A percentile compares a stretch with the other conserved stretches of the same genome.
These are phyloP conservation scores for Elaeis oleifera DNA, from an alignment of 202 grass and related monocot genomes.

Conservation along the genomic window DNA sequence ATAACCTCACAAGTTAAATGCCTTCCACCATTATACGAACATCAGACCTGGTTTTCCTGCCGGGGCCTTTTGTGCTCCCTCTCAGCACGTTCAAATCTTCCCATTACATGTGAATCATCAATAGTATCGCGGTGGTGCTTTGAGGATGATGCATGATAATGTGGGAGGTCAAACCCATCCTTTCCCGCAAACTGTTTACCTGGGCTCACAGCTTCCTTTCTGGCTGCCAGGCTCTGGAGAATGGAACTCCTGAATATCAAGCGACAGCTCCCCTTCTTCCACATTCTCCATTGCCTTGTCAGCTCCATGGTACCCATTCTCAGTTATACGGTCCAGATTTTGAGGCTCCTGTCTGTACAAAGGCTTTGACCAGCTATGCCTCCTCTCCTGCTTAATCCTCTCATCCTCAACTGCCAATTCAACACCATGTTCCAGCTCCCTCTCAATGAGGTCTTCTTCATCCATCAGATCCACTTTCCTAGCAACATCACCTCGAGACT, in stretches of 20 bases:
- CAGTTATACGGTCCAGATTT: conserved; percentile 9
- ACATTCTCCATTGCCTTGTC: conserved; percentile 5
- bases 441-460: conserved; percentile 21
- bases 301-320: neutral
- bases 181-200: neutral
- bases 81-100: conserved; percentile 27
- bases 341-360: conserved; percentile 19
- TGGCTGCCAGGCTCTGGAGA: conserved; percentile 14
- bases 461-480: conserved; percentile 10
- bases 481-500: conserved; percentile 1
- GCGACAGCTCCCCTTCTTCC: conserved; percentile 22
- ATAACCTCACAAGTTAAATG: no score
- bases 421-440: conserved; percentile 18
- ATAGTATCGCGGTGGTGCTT: conserved; percentile 14
- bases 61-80: conserved; percentile 28
- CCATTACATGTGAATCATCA: conserved; percentile 18
- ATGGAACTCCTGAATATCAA: conserved; percentile 8
- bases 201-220: conserved; percentile 6
- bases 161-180: conserved; percentile 13
- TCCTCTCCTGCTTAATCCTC: conserved; percentile 1
- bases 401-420: conserved; percentile 17
- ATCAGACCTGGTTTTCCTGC: conserved; percentile 19
- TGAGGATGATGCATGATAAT: conserved; percentile 13
- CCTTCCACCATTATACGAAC: neutral
- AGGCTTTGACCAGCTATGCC: conserved; percentile 16